phyloP scores from a whole-genome alignment of 2,329 filamentous ascomycete species.

The Diaporthe citri region DNA sequence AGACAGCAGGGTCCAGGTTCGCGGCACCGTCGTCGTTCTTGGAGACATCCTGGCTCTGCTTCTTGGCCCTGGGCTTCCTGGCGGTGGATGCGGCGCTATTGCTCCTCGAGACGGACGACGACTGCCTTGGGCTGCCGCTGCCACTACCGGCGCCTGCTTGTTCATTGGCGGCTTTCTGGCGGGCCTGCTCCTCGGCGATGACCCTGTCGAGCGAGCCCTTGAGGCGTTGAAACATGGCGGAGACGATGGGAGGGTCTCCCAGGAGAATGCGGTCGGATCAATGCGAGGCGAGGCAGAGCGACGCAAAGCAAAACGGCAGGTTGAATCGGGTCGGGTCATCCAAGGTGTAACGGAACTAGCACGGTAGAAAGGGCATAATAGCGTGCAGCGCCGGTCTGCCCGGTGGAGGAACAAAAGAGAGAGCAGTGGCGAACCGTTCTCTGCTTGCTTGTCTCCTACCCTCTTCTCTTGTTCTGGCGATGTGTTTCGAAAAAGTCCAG shows the following conservation, averaged over 20 bases:
- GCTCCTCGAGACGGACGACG: slow-evolving; percentile 57
- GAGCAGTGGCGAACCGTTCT: not conserved
- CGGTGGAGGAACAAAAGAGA: not conserved
- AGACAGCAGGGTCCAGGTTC: slow-evolving; percentile 87
- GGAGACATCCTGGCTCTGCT: slow-evolving; percentile 52
- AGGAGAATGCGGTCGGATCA: not conserved
- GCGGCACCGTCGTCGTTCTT: slow-evolving; percentile 53
- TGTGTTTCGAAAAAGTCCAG: slow-evolving; percentile 33
- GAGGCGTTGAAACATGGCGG: slow-evolving; percentile 70
- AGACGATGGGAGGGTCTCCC: not conserved
- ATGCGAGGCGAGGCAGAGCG: not conserved
- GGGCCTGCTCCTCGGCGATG: slow-evolving; percentile 92
- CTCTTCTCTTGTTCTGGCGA: not conserved
- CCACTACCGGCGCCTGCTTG: slow-evolving; percentile 47
- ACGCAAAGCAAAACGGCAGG: slow-evolving; percentile 9
- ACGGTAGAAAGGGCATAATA: slow-evolving; percentile 20
- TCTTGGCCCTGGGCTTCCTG: slow-evolving; percentile 56
- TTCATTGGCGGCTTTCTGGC: slow-evolving; percentile 69
- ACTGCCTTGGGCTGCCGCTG: slow-evolving; percentile 52
- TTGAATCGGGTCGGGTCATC: not conserved
- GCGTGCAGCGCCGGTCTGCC: slow-evolving; percentile 17
- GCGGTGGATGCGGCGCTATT: slow-evolving; percentile 50
- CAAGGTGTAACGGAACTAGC: not conserved
- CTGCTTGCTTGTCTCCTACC: not conserved
- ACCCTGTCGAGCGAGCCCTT: slow-evolving; percentile 87